Evolutionary conservation across 2,329 filamentous ascomycete genomes (phyloP).

Genomic region (Botrytis pseudocinerea): DNA sequence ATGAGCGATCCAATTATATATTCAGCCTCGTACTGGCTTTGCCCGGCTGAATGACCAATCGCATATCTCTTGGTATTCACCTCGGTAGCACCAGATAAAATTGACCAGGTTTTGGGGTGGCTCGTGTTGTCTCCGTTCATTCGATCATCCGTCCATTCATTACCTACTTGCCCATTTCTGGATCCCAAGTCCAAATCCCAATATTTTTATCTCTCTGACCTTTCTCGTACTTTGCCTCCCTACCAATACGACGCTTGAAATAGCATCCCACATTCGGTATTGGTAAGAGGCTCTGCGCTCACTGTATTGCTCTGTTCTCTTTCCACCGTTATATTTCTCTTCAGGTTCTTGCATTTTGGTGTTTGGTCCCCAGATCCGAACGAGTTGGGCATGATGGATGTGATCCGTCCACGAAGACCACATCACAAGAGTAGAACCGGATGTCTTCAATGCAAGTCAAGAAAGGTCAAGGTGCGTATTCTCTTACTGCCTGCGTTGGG

Average conservation of each 20-base stretch:
- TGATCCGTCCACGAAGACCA: constrained; percentile 27
- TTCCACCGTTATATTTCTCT: not conserved
- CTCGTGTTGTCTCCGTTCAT: not conserved
- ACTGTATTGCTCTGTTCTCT: not conserved
- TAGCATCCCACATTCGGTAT: not conserved
- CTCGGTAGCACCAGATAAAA: constrained; percentile 4
- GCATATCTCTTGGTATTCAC: not conserved
- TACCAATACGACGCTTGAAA: constrained; percentile 9
- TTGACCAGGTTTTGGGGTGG: not conserved
- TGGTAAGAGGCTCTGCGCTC: not conserved
- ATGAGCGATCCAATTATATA: not conserved
- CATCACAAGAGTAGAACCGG: constrained; percentile 42
- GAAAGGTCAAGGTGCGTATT: constrained; percentile 41
- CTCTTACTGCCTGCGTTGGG: constrained; percentile 6
- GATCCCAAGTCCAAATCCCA: not conserved
- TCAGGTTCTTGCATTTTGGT: not conserved
- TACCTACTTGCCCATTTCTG: not conserved
- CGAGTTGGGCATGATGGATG: constrained; percentile 10
- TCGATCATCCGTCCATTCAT: not conserved
- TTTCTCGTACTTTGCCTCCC: not conserved
- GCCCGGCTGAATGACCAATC: not conserved
- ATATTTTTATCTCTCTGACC: not conserved
- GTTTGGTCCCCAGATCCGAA: not conserved
- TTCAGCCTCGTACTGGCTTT: constrained; percentile 11
- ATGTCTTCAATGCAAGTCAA: constrained; percentile 41